Base-by-base conservation (phyloP, 2,329 filamentous ascomycete genomes). In the Fusarium keratoplasticum region DNA sequence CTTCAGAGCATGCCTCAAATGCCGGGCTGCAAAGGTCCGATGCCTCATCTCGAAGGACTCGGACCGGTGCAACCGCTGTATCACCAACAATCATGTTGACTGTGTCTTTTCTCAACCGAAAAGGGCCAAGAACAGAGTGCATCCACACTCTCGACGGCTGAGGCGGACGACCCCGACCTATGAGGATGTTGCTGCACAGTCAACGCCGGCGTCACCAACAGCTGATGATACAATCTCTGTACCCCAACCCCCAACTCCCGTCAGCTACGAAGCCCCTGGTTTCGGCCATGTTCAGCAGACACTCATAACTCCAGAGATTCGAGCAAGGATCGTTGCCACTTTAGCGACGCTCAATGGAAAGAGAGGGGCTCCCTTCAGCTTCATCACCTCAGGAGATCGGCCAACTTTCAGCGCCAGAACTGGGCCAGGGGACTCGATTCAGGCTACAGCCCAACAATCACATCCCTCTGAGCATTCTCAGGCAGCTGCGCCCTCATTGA, bases 401-500 rank as follows among this genome's bases (percentile, higher is more conserved):
- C 38, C 38, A 20, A 18, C n/a, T n/a, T 40, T 40, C n/a, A 40
- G 38, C 5, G n/a, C 38, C n/a, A 40, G 38, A n/a, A 40, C n/a
- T 11, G n/a, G 18, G n/a, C n/a, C 38, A 40, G 38, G 9, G 38
- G 38, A 40, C 38, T 20, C 38, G 10, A 40, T n/a, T 40, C 38
- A n/a, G 38, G 38, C 38, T 40, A 10, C 18, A 40, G 38, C 10
- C n/a, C 38, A 40, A 20, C 38, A 20, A n/a, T 10, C 9, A 18
- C 38, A 10, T 8, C 18, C 38, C n/a, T n/a, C 38, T 3, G 38
- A n/a, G 38, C 9, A 40, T n/a, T 40, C 38, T 40, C 18, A 40
- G 38, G 38, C 38, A 40, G n/a, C 64, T 10, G 11, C 16, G 18
- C 54, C 44, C 14, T 67, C 67, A 14, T 60, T 70, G 27, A 70